phyloP scores from a whole-genome alignment of 2,329 filamentous ascomycete species.

The Fusarium graminum region DNA sequence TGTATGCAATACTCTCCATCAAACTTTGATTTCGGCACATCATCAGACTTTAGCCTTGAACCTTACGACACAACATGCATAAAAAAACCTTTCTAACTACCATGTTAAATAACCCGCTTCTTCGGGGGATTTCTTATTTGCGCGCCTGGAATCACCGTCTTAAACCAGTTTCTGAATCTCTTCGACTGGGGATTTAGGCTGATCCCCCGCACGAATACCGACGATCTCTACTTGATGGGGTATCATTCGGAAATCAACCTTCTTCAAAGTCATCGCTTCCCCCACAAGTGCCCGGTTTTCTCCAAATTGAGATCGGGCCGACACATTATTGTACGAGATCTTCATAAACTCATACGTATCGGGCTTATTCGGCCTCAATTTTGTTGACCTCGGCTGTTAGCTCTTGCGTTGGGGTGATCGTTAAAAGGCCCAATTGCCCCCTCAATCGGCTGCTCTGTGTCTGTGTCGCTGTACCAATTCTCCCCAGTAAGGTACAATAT shows the following conservation, averaged over 20 bases:
- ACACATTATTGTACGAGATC: background rate
- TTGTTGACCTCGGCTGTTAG: background rate
- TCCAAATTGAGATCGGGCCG: conserved; percentile 27
- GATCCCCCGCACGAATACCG: conserved; percentile 25
- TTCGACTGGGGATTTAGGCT: conserved; percentile 2
- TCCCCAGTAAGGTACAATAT: background rate
- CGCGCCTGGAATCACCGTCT: conserved; percentile 18
- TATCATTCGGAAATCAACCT: conserved; percentile 8
- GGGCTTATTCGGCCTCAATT: conserved; percentile 5
- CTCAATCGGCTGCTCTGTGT: background rate
- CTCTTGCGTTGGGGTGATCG: too few species aligned
- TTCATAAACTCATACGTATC: background rate
- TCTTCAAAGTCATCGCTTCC: background rate
- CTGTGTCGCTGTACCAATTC: background rate
- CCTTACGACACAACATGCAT: too few species aligned
- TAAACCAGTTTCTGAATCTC: conserved; percentile 1
- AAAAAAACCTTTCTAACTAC: too few species aligned
- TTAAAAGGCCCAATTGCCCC: conserved; percentile 2
- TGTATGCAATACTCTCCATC: too few species aligned
- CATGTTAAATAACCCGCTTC: background rate
- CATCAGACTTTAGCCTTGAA: too few species aligned
- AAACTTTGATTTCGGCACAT: too few species aligned
- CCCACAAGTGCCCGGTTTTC: conserved; percentile 19
- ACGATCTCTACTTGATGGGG: conserved; percentile 18
- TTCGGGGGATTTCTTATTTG: background rate